Evolutionary conservation across 257 asterid species (phyloP).

Genomic region (Verbena officinalis): DNA sequence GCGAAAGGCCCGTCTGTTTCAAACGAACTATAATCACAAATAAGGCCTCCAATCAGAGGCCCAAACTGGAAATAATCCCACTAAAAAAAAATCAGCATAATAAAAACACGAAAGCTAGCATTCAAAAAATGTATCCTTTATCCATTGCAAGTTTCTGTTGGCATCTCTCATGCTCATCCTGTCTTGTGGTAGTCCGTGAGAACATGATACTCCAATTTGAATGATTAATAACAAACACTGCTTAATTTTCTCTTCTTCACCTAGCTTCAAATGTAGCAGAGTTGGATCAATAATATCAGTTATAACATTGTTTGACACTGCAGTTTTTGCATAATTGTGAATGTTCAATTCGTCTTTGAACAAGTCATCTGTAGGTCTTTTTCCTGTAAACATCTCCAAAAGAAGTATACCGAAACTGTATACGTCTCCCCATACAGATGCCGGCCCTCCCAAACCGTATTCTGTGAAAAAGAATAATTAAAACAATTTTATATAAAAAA

Average conservation of each 20-base stretch:
- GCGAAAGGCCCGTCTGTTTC: too few species aligned
- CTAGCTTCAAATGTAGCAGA: background rate
- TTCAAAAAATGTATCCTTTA: conserved; percentile 13
- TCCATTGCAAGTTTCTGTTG: conserved; percentile 4
- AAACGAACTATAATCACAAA: too few species aligned
- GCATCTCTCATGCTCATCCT: conserved; percentile 33
- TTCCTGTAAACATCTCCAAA: conserved; percentile 38
- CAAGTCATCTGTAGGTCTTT: conserved; percentile 31
- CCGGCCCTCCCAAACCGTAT: conserved; percentile 35
- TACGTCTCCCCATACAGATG: conserved; percentile 32
- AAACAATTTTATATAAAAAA: background rate
- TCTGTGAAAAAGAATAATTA: conserved; percentile 12
- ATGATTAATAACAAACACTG: background rate
- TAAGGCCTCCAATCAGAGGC: too few species aligned
- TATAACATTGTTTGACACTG: background rate
- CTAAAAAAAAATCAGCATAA: too few species aligned
- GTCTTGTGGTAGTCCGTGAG: conserved; percentile 22
- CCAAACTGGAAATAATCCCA: too few species aligned
- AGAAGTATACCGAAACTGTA: conserved; percentile 34
- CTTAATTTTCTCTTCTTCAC: background rate
- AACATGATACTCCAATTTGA: conserved; percentile 28
- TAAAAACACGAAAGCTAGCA: background rate
- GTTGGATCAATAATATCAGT: conserved; percentile 24
- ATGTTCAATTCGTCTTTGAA: conserved; percentile 32
- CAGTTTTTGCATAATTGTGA: conserved; percentile 18